A percentile compares a stretch with the other conserved stretches of the same genome.
Conservation (phyloP, 768 basidiomycete genomes). For the Suillus lakei region DNA sequence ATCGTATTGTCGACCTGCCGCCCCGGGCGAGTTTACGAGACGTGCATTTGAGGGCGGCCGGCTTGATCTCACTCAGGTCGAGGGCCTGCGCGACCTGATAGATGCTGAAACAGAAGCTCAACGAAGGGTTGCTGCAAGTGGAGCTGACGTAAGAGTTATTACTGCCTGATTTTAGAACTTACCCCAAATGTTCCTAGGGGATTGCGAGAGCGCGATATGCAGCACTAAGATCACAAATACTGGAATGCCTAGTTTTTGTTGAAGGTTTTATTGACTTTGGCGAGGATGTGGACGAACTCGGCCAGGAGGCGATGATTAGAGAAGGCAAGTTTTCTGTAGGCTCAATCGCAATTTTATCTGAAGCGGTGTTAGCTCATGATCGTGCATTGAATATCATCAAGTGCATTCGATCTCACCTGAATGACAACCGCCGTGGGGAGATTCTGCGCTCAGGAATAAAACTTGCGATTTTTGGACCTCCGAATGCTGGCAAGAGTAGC, state of each 20-base stretch:
- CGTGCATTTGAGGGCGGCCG: constrained; percentile 82
- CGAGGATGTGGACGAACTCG: constrained; percentile 83
- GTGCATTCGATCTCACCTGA: constrained; percentile 59
- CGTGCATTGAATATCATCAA: constrained; percentile 54
- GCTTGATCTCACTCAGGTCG: constrained; percentile 87
- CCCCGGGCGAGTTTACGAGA: constrained; percentile 88
- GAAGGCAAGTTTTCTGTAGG: constrained; percentile 50
- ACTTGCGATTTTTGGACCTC: constrained; percentile 89
- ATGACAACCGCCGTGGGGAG: constrained; percentile 80
- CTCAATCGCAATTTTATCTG: constrained; percentile 4
- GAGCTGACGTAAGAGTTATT: constrained; percentile 60
- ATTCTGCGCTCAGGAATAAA: constrained; percentile 82
- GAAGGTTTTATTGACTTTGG: constrained; percentile 95
- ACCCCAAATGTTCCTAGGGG: constrained; percentile 53
- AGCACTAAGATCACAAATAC: constrained; percentile 63
- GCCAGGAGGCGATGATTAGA: constrained; percentile 73
- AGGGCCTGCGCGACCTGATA: constrained; percentile 85
- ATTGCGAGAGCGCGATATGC: constrained; percentile 62
- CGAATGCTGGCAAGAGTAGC: constrained; percentile 94
- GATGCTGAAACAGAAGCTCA: constrained; percentile 89
- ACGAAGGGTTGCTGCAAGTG: constrained; percentile 70
- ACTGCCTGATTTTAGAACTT: not conserved
- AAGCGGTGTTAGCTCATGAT: constrained; percentile 48
- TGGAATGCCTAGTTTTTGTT: constrained; percentile 74
- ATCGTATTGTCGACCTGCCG: constrained; percentile 74